Conservation (phyloP, 176 grass and related monocot genomes). For the Tillandsia leiboldiana region DNA sequence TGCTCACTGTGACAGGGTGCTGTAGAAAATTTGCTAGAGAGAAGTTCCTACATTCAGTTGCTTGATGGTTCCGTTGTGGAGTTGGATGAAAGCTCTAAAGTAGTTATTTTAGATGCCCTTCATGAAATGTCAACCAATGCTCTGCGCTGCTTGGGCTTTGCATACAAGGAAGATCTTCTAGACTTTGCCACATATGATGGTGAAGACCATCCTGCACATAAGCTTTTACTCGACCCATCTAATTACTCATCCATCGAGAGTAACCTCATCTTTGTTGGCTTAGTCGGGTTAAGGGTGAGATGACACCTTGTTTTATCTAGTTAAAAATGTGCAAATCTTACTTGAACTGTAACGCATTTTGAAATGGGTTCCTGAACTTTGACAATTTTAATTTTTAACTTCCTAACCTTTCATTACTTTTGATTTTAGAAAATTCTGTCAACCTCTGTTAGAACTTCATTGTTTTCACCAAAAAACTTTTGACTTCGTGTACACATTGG, state of each 20-base stretch:
- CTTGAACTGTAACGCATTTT: background rate
- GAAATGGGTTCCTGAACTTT: too few species aligned
- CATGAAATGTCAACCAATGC: slow-evolving; percentile 27
- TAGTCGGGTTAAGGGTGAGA: slow-evolving; percentile 30
- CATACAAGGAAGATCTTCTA: slow-evolving; percentile 26
- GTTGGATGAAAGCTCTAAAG: slow-evolving; percentile 14
- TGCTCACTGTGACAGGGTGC: slow-evolving; percentile 19
- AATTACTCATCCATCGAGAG: slow-evolving; percentile 32
- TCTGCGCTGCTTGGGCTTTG: slow-evolving; percentile 32
- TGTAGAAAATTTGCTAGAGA: slow-evolving; percentile 29
- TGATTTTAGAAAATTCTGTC: background rate
- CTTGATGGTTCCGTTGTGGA: slow-evolving; percentile 24
- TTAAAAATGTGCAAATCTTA: too few species aligned
- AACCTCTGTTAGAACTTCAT: background rate
- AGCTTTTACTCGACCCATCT: slow-evolving; percentile 25
- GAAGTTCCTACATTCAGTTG: slow-evolving; percentile 23
- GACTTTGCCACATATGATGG: slow-evolving; percentile 31
- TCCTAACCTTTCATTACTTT: background rate
- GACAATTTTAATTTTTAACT: background rate
- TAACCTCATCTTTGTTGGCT: slow-evolving; percentile 27
- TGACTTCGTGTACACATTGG: too few species aligned
- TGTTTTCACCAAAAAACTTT: background rate
- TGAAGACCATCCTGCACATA: slow-evolving; percentile 31
- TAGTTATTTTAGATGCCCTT: slow-evolving; percentile 17
- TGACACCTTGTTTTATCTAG: background rate